Evolutionary conservation across 1,284 basidiomycete species (phyloP), one percentile per base, ranked within the genome.

Genomic region (Kalmanozyma brasiliensis): DNA sequence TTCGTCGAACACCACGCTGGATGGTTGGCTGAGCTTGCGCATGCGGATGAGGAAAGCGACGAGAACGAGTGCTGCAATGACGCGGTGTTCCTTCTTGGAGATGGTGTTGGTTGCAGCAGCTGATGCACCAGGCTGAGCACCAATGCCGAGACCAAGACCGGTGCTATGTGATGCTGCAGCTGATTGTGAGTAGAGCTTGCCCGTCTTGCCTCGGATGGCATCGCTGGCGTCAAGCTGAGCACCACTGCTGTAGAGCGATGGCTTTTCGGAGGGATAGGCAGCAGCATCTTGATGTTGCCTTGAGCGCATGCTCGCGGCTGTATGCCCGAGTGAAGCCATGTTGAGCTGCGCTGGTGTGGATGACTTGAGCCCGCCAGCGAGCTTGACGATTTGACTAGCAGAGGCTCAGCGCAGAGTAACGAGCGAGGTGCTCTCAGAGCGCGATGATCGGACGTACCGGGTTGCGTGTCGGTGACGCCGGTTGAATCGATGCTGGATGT

Each of bases 1-100:
- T 46, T 82, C 80, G 55, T 82, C 80, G 45, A 82, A 80, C 53
- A 81, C 79, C 17, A 81, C 79, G 43, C 79, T 81, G 32, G 72
- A 76, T 4, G 79, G 79, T 52, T 74, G 73, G 20, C 67, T 74
- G 19, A 81, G 60, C 48, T 70, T 73, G 52, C 60, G 73, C 46
- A 73, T 61, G 10, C 79, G 64, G 16, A 80, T 73, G n/a, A 78
- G 10, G 36, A 73, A 33, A 2, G 70, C 70, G 8, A 72, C 35
- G 36, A 64, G 17, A 32, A 64, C 38, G 29, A 72, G 55, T 0
- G 49, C 56, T 17, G 64, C 63, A n/a, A 72, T 46, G 46, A 72
- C 41, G 30, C 68, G 68, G 23, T 66, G 43, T 23, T 71, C 68
- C 17, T 33, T 43, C 4, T 37, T 35, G 30, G 49, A 55, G 37